Base-by-base conservation (phyloP, 73 alveolate genomes). In the Halteria grandinella region DNA sequence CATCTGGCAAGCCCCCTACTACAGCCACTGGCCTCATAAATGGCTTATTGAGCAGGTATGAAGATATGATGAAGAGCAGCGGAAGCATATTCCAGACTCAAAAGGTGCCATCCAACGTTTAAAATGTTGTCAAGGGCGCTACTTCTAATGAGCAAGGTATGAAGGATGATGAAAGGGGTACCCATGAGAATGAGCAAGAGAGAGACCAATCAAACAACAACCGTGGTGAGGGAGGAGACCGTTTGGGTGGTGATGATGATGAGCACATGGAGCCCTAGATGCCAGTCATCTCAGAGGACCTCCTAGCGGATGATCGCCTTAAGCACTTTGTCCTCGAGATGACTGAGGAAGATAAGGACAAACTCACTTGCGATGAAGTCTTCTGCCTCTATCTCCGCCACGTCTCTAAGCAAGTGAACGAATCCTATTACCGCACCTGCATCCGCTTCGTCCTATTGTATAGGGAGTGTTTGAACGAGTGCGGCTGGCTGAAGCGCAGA, bases 401-500 rank as follows among this genome's bases (percentile, higher is more conserved):
- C 34, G 69, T 79, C 14, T 63, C 89, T 5, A 64, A 64, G 34
- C 32, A 23, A 11, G 89, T 79, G 29, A 79, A 79, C 51, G 77
- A 79, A 62, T 7, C 45, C 34, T 79, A 41, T 55, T 79, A 79
- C 47, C 48, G 37, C 24, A 55, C 78, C 4, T 25, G 64, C 57
- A 15, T 79, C 39, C 25, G 69, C 31, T 79, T 63, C 27, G 55
- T 79, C 23, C 28, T 79, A n/a, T 55, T 55, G 20, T 79, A 53
- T 37, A 4, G 89, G 37, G 89, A 79, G 40, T 79, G 89, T 41
- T 50, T 69, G 37, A 79, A 79, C 52, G 81, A 63, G 47, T 24
- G 44, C 39, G 89, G 89, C 28, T 79, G 89, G 89, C 58, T 45
- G n/a, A 79, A 62, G 25, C 31, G 77, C 6, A 40, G 76, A 21